These are phyloP conservation scores for Candida ponderosae DNA, from an alignment of 805 yeast species.

Conservation along the genomic window DNA sequence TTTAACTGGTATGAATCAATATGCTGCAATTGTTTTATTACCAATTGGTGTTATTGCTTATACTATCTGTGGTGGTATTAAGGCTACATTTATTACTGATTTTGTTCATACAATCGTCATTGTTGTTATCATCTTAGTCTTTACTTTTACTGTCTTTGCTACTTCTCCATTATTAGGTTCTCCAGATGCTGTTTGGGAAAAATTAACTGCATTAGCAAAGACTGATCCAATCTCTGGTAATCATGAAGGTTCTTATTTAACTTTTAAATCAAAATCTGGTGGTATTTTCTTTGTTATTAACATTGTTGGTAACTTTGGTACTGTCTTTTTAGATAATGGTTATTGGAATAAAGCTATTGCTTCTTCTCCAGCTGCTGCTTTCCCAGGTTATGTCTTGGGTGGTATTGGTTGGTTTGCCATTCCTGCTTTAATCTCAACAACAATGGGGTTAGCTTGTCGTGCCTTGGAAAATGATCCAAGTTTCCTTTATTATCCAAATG, in stretches of 20 bases:
- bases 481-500: slow-evolving; percentile 76
- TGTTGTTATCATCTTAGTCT: slow-evolving; percentile 68
- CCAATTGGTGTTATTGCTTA: slow-evolving; percentile 76
- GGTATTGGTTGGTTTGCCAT: slow-evolving; percentile 90
- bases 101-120: slow-evolving; percentile 77
- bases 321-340: slow-evolving; percentile 80
- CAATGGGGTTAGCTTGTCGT: slow-evolving; percentile 81
- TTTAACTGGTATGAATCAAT: slow-evolving; percentile 76
- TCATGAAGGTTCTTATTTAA: slow-evolving; percentile 78
- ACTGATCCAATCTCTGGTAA: slow-evolving; percentile 69
- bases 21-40: slow-evolving; percentile 74
- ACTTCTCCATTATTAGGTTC: slow-evolving; percentile 68
- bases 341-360: slow-evolving; percentile 89
- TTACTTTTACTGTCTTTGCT: slow-evolving; percentile 74
- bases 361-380: slow-evolving; percentile 72
- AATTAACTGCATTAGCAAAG: slow-evolving; percentile 51
- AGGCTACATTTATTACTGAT: slow-evolving; percentile 76
- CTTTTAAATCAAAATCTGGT: slow-evolving; percentile 80
- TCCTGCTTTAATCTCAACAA: slow-evolving; percentile 75
- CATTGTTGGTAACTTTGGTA: slow-evolving; percentile 84
- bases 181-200: slow-evolving; percentile 74
- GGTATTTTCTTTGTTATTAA: slow-evolving; percentile 88
- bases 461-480: slow-evolving; percentile 60
- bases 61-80: slow-evolving; percentile 75
- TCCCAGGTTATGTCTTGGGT: slow-evolving; percentile 84